A percentile compares a stretch with the other conserved stretches of the same genome.
These are phyloP conservation scores for Golubevia sp. DNA, from an alignment of 1,284 basidiomycete genomes.

Conservation along the genomic window DNA sequence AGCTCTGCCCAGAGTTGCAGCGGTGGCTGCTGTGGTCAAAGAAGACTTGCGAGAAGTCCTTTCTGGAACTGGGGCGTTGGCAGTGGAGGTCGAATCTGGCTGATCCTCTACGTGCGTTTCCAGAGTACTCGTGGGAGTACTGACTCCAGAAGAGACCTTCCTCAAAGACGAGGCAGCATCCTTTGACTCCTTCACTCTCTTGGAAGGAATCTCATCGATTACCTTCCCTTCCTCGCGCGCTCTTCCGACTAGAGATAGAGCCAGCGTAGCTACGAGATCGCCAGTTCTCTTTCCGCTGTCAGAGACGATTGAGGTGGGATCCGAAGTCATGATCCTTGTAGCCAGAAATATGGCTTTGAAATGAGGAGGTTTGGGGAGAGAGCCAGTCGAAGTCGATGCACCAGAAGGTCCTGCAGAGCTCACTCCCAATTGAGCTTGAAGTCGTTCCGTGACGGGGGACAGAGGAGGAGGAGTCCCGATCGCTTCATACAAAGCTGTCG, in stretches of 20 bases:
- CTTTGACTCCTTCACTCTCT: slow-evolving; percentile 14
- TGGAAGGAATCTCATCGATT: slow-evolving; percentile 60
- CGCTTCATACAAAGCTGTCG: slow-evolving; percentile 12
- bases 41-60: slow-evolving; percentile 6
- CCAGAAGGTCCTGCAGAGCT: neutral
- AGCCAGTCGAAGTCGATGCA: neutral
- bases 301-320: slow-evolving; percentile 74
- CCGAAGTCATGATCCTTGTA: slow-evolving; percentile 83
- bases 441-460: slow-evolving; percentile 5
- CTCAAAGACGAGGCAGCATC: slow-evolving; percentile 8
- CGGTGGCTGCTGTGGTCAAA: slow-evolving; percentile 7
- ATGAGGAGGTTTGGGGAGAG: slow-evolving; percentile 29
- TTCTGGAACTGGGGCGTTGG: slow-evolving; percentile 17
- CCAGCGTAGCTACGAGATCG: slow-evolving; percentile 70
- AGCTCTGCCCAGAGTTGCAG: slow-evolving; percentile 32
- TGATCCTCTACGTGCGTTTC: too few species aligned
- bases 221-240: slow-evolving; percentile 73
- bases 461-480: slow-evolving; percentile 7
- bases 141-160: neutral
- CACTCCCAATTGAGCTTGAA: slow-evolving; percentile 1
- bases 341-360: slow-evolving; percentile 79
- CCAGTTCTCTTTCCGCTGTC: slow-evolving; percentile 72
- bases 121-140: too few species aligned
- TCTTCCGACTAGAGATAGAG: slow-evolving; percentile 73
- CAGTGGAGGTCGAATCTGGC: too few species aligned